Conservation (phyloP, 371 early-diverging fungal species). For the Parasitella parasitica region DNA sequence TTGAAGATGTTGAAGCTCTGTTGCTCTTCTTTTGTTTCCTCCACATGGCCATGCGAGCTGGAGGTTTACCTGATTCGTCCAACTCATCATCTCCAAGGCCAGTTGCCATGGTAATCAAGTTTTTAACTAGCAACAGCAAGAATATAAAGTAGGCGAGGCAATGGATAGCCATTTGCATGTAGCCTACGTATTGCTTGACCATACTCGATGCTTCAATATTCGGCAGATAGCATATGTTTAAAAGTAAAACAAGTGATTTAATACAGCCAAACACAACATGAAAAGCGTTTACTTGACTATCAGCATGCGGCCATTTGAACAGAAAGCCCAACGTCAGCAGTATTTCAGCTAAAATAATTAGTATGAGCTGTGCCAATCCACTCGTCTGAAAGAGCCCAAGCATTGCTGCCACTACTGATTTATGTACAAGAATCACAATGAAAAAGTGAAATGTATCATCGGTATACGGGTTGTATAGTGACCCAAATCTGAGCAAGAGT, state of each 20-base stretch:
- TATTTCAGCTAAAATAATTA: slow-evolving; percentile 31
- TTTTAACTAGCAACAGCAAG: slow-evolving; percentile 20
- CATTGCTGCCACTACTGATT: slow-evolving; percentile 38
- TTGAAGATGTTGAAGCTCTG: not conserved
- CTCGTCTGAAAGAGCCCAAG: slow-evolving; percentile 37
- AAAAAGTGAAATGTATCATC: slow-evolving; percentile 53
- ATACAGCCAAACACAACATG: slow-evolving; percentile 26
- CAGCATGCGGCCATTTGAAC: slow-evolving; percentile 32
- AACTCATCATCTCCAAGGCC: slow-evolving; percentile 25
- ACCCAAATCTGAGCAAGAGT: slow-evolving; percentile 48
- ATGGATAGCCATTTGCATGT: slow-evolving; percentile 38
- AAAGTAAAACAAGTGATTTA: slow-evolving; percentile 20
- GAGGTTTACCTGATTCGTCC: slow-evolving; percentile 11
- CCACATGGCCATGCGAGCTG: slow-evolving; percentile 24
- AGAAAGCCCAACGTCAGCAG: slow-evolving; percentile 11
- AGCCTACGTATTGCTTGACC: slow-evolving; percentile 36
- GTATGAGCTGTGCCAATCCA: slow-evolving; percentile 35
- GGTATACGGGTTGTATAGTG: slow-evolving; percentile 52
- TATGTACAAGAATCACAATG: slow-evolving; percentile 35
- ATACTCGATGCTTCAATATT: slow-evolving; percentile 5
- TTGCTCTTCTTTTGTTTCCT: slow-evolving; percentile 2
- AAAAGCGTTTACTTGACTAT: slow-evolving; percentile 28
- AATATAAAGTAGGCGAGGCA: slow-evolving; percentile 29
- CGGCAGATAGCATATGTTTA: slow-evolving; percentile 33
- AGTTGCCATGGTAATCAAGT: slow-evolving; percentile 9